phyloP scores from a whole-genome alignment of 805 yeast species.

The Yamadazyma takamatsuzukensis region DNA sequence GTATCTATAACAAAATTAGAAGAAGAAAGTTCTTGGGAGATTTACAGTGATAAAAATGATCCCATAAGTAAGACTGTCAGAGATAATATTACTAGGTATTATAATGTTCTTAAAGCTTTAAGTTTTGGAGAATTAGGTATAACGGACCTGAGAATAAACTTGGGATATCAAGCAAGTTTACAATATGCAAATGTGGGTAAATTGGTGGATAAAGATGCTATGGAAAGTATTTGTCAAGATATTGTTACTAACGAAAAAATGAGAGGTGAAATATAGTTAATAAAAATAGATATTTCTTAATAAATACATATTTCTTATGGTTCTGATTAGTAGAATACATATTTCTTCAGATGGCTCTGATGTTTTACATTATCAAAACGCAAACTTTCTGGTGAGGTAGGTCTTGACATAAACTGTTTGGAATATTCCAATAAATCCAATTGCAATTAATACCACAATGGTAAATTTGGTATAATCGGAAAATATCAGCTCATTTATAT shows the following conservation, averaged over 20 bases:
- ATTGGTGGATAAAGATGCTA: slow-evolving; percentile 66
- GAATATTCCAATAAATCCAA: slow-evolving; percentile 24
- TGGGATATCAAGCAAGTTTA: slow-evolving; percentile 88
- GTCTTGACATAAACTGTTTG: slow-evolving; percentile 30
- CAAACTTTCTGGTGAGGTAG: slow-evolving; percentile 23
- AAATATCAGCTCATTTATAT: slow-evolving; percentile 36
- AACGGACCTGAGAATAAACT: slow-evolving; percentile 71
- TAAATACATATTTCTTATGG: too few species aligned
- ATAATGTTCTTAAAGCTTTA: slow-evolving; percentile 77
- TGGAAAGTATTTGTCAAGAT: slow-evolving; percentile 71
- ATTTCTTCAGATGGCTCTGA: too few species aligned
- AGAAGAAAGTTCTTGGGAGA: slow-evolving; percentile 92
- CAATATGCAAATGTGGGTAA: slow-evolving; percentile 67
- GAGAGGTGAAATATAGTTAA: slow-evolving; percentile 55
- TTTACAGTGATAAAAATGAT: slow-evolving; percentile 87
- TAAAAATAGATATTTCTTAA: too few species aligned
- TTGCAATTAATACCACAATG: slow-evolving; percentile 22
- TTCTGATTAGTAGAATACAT: too few species aligned
- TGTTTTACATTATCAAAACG: background rate
- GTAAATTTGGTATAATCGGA: slow-evolving; percentile 29
- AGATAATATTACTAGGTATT: slow-evolving; percentile 77
- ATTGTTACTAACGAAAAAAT: slow-evolving; percentile 68
- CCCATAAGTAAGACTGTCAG: slow-evolving; percentile 58
- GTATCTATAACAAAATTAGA: slow-evolving; percentile 80
- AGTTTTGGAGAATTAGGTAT: slow-evolving; percentile 85